Percentiles rank a stretch among this genome's conserved stretches.
Conservation (phyloP, 129 eudicot species). For the Dittrichia graveolens region DNA sequence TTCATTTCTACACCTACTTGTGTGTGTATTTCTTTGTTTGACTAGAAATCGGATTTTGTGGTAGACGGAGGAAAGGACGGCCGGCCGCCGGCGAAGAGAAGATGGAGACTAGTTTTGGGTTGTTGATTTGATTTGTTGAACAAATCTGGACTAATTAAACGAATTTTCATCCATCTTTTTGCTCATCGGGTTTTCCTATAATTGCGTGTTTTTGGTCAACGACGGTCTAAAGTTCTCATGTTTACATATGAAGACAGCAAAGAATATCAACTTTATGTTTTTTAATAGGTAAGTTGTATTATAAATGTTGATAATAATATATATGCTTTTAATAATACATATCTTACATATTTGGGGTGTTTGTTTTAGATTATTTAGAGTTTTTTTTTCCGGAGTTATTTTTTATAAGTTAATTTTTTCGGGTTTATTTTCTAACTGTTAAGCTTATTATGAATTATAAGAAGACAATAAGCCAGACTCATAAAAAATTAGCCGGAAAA, state of each 20-base stretch:
- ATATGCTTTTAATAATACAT: too few species aligned
- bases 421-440: too few species aligned
- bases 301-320: too few species aligned
- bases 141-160: constrained; percentile 39
- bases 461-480: too few species aligned
- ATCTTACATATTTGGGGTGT: too few species aligned
- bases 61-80: constrained; percentile 28
- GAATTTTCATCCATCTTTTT: constrained; percentile 1
- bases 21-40: not conserved
- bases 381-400: too few species aligned
- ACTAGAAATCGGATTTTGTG: not conserved
- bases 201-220: constrained; percentile 36
- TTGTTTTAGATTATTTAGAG: too few species aligned
- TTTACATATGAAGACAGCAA: not conserved
- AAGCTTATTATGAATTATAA: too few species aligned
- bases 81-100: constrained; percentile 27
- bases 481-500: too few species aligned
- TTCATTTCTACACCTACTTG: not conserved
- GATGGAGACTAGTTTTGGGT: not conserved
- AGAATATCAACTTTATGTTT: too few species aligned
- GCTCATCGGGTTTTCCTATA: constrained; percentile 3
- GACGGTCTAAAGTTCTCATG: constrained; percentile 11
- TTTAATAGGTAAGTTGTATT: too few species aligned
- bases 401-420: too few species aligned
- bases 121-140: constrained; percentile 30